A percentile compares a stretch with the other conserved stretches of the same genome.
Evolutionary conservation across 345 rosid species (phyloP).

Genomic region (Eucalyptus sideroxylon): DNA sequence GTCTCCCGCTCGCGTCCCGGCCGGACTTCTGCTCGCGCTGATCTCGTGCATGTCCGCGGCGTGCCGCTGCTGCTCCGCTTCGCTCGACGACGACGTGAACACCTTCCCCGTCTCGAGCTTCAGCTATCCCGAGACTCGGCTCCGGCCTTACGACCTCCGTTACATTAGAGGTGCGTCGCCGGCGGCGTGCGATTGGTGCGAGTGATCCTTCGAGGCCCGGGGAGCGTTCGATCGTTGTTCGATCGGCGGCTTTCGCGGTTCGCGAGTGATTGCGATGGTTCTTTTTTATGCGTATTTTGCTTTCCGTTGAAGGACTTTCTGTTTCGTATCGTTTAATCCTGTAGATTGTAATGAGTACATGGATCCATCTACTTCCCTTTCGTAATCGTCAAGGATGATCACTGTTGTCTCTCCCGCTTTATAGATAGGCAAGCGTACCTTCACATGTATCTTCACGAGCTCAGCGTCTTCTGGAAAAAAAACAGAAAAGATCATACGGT

Average conservation of each 20-base stretch:
- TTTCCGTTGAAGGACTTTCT: not conserved
- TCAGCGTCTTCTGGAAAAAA: not conserved
- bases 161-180: constrained; percentile 1
- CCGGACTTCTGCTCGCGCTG: not conserved
- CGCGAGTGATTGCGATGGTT: not conserved
- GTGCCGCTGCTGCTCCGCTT: not conserved
- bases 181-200: not conserved
- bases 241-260: not conserved
- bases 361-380: not conserved
- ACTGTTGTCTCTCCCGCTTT: not conserved
- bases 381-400: not conserved
- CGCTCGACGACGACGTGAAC: not conserved
- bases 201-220: not conserved
- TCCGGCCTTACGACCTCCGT: not conserved
- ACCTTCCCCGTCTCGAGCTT: not conserved
- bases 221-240: not conserved
- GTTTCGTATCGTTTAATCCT: not conserved
- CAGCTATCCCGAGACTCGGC: not conserved
- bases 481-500: not conserved
- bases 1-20: not conserved
- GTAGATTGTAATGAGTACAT: not conserved
- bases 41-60: not conserved
- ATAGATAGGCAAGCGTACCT: not conserved
- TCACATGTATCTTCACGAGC: not conserved
- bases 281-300: not conserved